These are phyloP conservation scores for Beauveria pseudobassiana DNA, from an alignment of 2,329 filamentous ascomycete genomes.

Conservation along the genomic window DNA sequence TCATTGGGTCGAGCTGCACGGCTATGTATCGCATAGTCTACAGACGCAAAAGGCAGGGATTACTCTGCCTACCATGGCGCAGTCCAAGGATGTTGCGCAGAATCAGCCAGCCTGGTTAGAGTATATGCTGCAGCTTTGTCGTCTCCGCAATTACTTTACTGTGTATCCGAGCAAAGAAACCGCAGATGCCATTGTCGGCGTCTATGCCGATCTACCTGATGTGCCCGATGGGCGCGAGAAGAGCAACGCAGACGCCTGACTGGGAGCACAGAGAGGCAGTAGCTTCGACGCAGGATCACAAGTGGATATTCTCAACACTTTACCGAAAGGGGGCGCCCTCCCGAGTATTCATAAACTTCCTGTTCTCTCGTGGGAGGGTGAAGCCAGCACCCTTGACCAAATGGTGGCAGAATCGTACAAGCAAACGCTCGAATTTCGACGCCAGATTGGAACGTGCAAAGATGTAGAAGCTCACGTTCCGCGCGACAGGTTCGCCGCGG, in stretches of 20 bases:
- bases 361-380: slow-evolving; percentile 58
- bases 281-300: slow-evolving; percentile 37
- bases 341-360: slow-evolving; percentile 43
- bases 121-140: slow-evolving; percentile 67
- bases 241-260: slow-evolving; percentile 15
- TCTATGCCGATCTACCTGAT: slow-evolving; percentile 70
- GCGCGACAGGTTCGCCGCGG: slow-evolving; percentile 37
- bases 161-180: slow-evolving; percentile 64
- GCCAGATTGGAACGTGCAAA: slow-evolving; percentile 59
- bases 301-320: slow-evolving; percentile 40
- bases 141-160: slow-evolving; percentile 68
- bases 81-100: slow-evolving; percentile 55
- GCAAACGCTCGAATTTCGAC: slow-evolving; percentile 53
- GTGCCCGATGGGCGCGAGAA: slow-evolving; percentile 60
- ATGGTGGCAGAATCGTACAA: slow-evolving; percentile 37
- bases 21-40: slow-evolving; percentile 63
- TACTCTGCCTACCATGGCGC: slow-evolving; percentile 31
- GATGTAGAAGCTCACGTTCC: slow-evolving; percentile 21
- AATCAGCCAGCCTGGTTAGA: slow-evolving; percentile 71
- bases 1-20: slow-evolving; percentile 80
- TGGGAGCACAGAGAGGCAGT: slow-evolving; percentile 24
- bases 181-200: slow-evolving; percentile 52
- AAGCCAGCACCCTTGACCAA: slow-evolving; percentile 29
- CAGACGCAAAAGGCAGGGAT: slow-evolving; percentile 30
- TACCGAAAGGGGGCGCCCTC: slow-evolving; percentile 36